Conservation (phyloP, 352 stramenopile species). For the Globisporangium apiculatum region DNA sequence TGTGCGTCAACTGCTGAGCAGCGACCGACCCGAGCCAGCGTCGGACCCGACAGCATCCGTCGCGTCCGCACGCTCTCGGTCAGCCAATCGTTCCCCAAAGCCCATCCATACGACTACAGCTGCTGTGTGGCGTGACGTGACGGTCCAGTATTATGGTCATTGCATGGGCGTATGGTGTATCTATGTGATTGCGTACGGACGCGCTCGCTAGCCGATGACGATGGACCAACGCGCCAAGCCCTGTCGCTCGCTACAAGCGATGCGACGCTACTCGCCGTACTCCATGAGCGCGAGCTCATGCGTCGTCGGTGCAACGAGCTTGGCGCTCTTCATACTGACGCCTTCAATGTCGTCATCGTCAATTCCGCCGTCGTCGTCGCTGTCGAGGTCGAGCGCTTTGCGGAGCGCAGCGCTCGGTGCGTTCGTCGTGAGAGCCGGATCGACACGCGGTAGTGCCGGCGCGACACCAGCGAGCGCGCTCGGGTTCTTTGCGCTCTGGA, state of each 20-base stretch:
- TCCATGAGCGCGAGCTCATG: conserved; percentile 68
- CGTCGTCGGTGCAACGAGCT: conserved; percentile 39
- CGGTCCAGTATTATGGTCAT: too few species aligned
- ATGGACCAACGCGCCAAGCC: background rate
- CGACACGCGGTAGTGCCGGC: conserved; percentile 30
- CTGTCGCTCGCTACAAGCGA: background rate
- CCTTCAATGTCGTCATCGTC: conserved; percentile 17
- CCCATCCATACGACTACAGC: too few species aligned
- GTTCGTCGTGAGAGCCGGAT: conserved; percentile 7
- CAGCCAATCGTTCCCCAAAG: too few species aligned
- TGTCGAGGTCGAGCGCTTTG: conserved; percentile 18
- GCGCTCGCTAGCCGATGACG: too few species aligned
- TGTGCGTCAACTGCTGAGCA: too few species aligned
- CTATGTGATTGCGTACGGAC: too few species aligned
- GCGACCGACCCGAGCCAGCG: too few species aligned
- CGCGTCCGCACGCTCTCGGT: too few species aligned
- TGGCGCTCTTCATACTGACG: conserved; percentile 11
- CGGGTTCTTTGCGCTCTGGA: conserved; percentile 53
- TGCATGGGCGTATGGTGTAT: too few species aligned
- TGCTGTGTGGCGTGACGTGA: too few species aligned
- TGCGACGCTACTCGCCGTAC: conserved; percentile 48
- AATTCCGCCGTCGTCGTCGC: conserved; percentile 20
- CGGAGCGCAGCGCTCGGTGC: conserved; percentile 16
- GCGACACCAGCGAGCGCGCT: conserved; percentile 45
- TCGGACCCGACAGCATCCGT: too few species aligned